These are phyloP conservation scores for Fusarium sp. DNA, from an alignment of 2,329 filamentous ascomycete genomes.

Conservation along the genomic window DNA sequence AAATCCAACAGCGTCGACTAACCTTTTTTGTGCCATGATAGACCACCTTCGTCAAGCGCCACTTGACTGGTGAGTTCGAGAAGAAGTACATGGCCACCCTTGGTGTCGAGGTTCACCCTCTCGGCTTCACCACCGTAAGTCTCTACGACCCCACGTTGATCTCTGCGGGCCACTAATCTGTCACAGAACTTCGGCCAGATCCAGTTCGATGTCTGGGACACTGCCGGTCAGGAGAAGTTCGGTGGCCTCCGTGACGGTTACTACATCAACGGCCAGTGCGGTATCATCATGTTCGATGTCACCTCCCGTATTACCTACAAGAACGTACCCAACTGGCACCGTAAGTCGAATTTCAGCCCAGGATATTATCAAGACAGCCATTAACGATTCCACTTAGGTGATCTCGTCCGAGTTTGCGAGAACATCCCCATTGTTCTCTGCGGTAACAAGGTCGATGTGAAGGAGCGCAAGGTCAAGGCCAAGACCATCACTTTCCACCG, in stretches of 20 bases:
- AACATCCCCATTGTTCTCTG: slow-evolving; percentile 98
- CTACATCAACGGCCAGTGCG: slow-evolving; percentile 99
- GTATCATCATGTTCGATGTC: slow-evolving; percentile 99
- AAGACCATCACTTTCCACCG: slow-evolving; percentile 99
- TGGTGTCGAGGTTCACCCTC: slow-evolving; percentile 98
- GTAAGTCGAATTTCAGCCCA: slow-evolving; percentile 66
- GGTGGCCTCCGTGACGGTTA: slow-evolving; percentile 99
- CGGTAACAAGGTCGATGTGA: slow-evolving; percentile 99
- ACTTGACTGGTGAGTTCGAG: slow-evolving; percentile 99
- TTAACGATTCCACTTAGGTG: slow-evolving; percentile 66
- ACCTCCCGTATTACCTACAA: slow-evolving; percentile 99
- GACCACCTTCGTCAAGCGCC: slow-evolving; percentile 99
- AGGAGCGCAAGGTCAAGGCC: slow-evolving; percentile 99
- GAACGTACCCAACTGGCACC: slow-evolving; percentile 99
- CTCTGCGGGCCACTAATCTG: slow-evolving; percentile 43
- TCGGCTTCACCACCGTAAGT: slow-evolving; percentile 96
- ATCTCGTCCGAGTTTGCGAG: slow-evolving; percentile 98
- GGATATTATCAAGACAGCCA: not conserved
- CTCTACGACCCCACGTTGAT: slow-evolving; percentile 37
- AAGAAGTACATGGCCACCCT: slow-evolving; percentile 99
- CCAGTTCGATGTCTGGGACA: slow-evolving; percentile 99
- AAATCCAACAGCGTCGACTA: slow-evolving; percentile 29
- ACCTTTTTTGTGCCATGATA: slow-evolving; percentile 52
- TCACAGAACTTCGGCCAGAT: slow-evolving; percentile 90
- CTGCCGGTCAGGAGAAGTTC: slow-evolving; percentile 99